A percentile compares a stretch with the other conserved stretches of the same genome.
Evolutionary conservation across 1,284 basidiomycete genomes (phyloP).

Genomic region (Athelia psychrophila): DNA sequence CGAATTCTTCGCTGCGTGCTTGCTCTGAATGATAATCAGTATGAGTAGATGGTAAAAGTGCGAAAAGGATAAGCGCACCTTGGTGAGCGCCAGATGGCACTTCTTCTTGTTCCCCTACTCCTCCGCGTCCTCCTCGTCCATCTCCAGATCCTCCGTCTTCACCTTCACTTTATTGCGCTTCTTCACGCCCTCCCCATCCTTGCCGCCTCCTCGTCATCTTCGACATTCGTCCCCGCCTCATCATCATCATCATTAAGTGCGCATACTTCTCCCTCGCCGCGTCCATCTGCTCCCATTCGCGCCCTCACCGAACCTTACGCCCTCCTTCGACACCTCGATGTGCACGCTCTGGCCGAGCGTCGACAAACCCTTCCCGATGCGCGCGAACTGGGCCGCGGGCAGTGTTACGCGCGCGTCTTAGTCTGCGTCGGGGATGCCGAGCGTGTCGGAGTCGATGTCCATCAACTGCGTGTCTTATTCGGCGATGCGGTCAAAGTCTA

Average conservation of each 20-base stretch:
- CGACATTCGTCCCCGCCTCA: slow-evolving; percentile 30
- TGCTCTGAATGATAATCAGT: slow-evolving; percentile 31
- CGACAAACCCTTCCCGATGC: slow-evolving; percentile 94
- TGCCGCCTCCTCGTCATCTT: too few relatives aligned
- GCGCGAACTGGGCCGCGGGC: slow-evolving; percentile 83
- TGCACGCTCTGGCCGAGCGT: slow-evolving; percentile 93
- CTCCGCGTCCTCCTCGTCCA: slow-evolving; percentile 50
- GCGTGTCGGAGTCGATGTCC: slow-evolving; percentile 97
- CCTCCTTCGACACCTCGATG: slow-evolving; percentile 96
- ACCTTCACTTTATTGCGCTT: slow-evolving; percentile 39
- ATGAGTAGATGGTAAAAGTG: background rate
- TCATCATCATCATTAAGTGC: slow-evolving; percentile 36
- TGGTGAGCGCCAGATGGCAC: slow-evolving; percentile 61
- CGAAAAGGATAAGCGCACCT: slow-evolving; percentile 50
- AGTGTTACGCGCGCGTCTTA: slow-evolving; percentile 95
- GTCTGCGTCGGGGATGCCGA: slow-evolving; percentile 97
- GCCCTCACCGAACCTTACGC: slow-evolving; percentile 96
- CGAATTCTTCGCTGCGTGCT: slow-evolving; percentile 47
- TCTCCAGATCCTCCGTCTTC: slow-evolving; percentile 41
- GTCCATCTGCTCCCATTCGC: slow-evolving; percentile 81
- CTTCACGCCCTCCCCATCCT: slow-evolving; percentile 39
- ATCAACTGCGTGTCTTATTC: slow-evolving; percentile 99
- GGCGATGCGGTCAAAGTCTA: slow-evolving; percentile 91
- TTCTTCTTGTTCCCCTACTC: slow-evolving; percentile 40
- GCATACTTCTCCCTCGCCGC: slow-evolving; percentile 40